Percentiles rank a stretch among this genome's conserved stretches.
phyloP scores from a whole-genome alignment of 768 basidiomycete genomes.

The Xanthoconium stramineum region DNA sequence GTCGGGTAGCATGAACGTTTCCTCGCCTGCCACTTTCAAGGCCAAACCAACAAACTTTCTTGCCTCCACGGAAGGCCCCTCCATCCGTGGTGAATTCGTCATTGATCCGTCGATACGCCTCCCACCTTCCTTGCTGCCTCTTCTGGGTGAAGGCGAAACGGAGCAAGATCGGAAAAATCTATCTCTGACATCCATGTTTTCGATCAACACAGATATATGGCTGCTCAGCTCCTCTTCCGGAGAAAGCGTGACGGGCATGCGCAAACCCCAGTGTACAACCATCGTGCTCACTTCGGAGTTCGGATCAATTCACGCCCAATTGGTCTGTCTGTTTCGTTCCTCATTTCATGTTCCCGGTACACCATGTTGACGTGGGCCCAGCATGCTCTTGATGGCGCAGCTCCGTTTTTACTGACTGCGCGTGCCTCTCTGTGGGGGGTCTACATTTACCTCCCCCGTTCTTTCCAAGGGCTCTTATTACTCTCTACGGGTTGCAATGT shows the following conservation, averaged over 20 bases:
- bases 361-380: no score
- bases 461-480: conserved; percentile 17
- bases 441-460: conserved; percentile 11
- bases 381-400: not conserved
- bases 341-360: no score
- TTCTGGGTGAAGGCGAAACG: conserved; percentile 33
- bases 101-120: conserved; percentile 41
- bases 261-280: conserved; percentile 10
- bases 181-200: conserved; percentile 30
- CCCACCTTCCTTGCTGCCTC: conserved; percentile 38
- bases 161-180: conserved; percentile 41
- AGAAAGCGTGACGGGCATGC: not conserved
- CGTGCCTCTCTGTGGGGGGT: not conserved
- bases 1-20: no score
- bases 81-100: conserved; percentile 33
- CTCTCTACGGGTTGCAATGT: conserved; percentile 11
- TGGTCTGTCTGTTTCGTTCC: conserved; percentile 14
- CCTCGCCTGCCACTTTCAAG: conserved; percentile 11
- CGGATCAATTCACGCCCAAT: conserved; percentile 7
- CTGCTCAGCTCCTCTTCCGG: conserved; percentile 19
- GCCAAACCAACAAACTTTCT: conserved; percentile 27
- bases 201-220: conserved; percentile 39
- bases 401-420: conserved; percentile 14
- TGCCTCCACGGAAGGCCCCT: not conserved
- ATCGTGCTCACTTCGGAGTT: conserved; percentile 16